Evolutionary conservation across 176 grass and related monocot genomes (phyloP).

Genomic region (Thinopyrum elongatum): DNA sequence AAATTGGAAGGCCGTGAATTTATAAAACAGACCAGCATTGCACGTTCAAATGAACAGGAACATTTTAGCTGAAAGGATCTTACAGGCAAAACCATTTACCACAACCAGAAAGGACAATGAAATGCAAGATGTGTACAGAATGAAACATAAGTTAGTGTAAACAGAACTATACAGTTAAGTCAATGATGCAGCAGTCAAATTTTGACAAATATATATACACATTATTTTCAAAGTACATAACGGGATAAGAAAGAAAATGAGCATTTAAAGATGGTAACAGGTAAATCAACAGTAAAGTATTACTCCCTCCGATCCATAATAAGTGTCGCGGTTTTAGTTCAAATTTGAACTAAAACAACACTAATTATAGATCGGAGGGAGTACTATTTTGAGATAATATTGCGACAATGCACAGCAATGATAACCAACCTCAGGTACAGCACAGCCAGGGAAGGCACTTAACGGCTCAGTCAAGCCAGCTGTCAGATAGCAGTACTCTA

Average conservation of each 20-base stretch:
- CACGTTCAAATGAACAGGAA: slow-evolving; percentile 3
- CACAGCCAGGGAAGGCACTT: slow-evolving; percentile 86
- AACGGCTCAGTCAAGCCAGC: slow-evolving; percentile 52
- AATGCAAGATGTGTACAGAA: too few relatives aligned
- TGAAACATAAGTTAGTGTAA: too few relatives aligned
- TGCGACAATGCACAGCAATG: slow-evolving; percentile 10
- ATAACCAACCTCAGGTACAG: slow-evolving; percentile 74
- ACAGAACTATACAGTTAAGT: too few relatives aligned
- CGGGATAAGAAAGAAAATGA: slow-evolving; percentile 10
- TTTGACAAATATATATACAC: not conserved
- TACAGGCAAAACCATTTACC: too few relatives aligned
- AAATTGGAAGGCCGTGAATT: not conserved
- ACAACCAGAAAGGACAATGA: too few relatives aligned
- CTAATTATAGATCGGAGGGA: too few relatives aligned
- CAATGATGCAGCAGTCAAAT: too few relatives aligned
- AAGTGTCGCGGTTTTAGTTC: too few relatives aligned
- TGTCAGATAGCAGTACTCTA: slow-evolving; percentile 85
- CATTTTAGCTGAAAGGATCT: not conserved
- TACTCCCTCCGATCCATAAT: not conserved
- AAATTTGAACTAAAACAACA: too few relatives aligned
- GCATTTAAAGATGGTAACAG: slow-evolving; percentile 14
- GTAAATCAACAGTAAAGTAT: not conserved
- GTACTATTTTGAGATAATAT: not conserved
- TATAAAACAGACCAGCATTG: not conserved
- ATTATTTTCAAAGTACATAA: not conserved